Conservation (phyloP, 495 filamentous ascomycete genomes). For the Hypoxylon subgilvum region DNA sequence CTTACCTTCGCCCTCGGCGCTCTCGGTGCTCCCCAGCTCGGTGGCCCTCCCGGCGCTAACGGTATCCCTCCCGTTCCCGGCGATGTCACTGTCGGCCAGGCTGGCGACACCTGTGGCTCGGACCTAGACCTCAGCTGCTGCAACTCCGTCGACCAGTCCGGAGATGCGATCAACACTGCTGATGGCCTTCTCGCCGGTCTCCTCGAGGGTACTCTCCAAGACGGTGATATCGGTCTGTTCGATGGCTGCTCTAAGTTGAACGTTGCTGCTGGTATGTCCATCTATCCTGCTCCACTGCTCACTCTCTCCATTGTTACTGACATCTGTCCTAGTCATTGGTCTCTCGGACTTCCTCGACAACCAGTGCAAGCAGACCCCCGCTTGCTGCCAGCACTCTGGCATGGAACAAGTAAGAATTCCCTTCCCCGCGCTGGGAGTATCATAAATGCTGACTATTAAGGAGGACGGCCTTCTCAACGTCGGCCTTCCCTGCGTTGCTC, state of each 20-base stretch:
- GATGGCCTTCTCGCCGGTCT: slow-evolving; percentile 35
- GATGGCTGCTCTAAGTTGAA: slow-evolving; percentile 41
- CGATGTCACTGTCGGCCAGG: slow-evolving; percentile 55
- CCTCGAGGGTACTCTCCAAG: slow-evolving; percentile 33
- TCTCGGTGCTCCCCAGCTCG: slow-evolving; percentile 29
- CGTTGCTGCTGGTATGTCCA: slow-evolving; percentile 38
- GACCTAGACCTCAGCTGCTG: slow-evolving; percentile 47
- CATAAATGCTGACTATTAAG: slow-evolving; percentile 34
- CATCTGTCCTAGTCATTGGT: slow-evolving; percentile 36
- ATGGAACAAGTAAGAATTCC: slow-evolving; percentile 45
- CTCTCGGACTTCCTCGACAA: slow-evolving; percentile 54
- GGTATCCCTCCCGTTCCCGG: slow-evolving; percentile 47
- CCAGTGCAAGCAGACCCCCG: slow-evolving; percentile 62
- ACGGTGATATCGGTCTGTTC: slow-evolving; percentile 34
- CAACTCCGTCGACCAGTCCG: slow-evolving; percentile 58
- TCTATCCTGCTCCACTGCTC: neutral
- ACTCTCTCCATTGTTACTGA: slow-evolving; percentile 1
- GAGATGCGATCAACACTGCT: slow-evolving; percentile 44
- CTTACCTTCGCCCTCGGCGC: slow-evolving; percentile 42
- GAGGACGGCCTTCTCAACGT: slow-evolving; percentile 51
- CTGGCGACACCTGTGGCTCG: slow-evolving; percentile 56
- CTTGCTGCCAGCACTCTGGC: slow-evolving; percentile 57
- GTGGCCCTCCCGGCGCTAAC: slow-evolving; percentile 6
- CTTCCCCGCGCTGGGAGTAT: neutral
- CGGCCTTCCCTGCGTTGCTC: slow-evolving; percentile 58